Base-by-base conservation (phyloP, 164 flowering plant genomes). In the Malania oleifera region DNA sequence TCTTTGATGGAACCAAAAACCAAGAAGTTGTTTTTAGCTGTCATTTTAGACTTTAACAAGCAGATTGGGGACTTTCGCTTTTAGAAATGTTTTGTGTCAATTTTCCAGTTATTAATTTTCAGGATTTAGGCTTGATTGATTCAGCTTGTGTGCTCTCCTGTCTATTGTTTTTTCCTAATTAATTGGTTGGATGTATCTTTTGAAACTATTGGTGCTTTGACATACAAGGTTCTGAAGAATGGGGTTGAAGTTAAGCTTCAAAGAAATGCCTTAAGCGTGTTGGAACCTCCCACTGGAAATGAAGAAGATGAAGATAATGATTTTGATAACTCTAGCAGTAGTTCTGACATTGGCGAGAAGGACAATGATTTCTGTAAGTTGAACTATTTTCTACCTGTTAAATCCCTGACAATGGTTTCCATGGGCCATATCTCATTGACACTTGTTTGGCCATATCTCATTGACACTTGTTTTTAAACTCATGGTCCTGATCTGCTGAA, bases 231-330 rank as follows among this genome's bases (percentile, higher is more conserved):
- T 61, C 53, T 91, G 75, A 91, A 85, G 65, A 91, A 91, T 74
- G 98, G 98, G 40, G 78, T 77, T 43, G 98, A 91, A 74, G 98
- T 91, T 9, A 91, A 89, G 76, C 75, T 91, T 59, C 98, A 91
- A 57, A 78, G 98, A 75, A 91, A 91, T 70, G 98, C 98, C 12
- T 56, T 91, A 54, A 88, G 95, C 64, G 98, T 91, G 65, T 66
- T 91, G 11, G 98, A 89, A 74, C 85, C 77, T 50, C 95, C 96
- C 1, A 85, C 87, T 0, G 96, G 98, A 29, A 76, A 88, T 61
- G 95, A 88, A 69, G 83, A 75, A 10, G 96, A 89, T 52, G 84
- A 76, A 18, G 89, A 83, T 23, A 62, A 55, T 56, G 82, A 84
- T 57, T 55, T 68, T 59, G 78, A 75, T 57, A 64, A 67, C 54